These are phyloP conservation scores for Euphrasia confusa DNA, from an alignment of 257 asterid species.

Conservation along the genomic window DNA sequence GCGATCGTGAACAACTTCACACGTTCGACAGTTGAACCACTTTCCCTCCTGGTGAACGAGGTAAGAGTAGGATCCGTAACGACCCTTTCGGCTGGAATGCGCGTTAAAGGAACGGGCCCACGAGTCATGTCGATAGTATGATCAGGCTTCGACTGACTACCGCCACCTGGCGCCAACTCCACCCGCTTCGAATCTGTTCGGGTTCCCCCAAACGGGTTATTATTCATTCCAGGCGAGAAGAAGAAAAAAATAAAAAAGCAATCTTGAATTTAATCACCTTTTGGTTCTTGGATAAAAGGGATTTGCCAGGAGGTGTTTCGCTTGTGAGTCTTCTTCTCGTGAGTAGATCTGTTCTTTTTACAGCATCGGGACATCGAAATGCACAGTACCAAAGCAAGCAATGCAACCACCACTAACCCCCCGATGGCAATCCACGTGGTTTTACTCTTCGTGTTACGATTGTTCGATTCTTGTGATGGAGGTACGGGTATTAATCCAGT, in stretches of 20 bases:
- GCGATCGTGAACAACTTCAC: constrained; percentile 52
- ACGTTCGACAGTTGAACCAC: constrained; percentile 32
- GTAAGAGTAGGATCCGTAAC: constrained; percentile 55
- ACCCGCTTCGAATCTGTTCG: constrained; percentile 35
- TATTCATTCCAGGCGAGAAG: not conserved
- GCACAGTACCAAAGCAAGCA: constrained; percentile 46
- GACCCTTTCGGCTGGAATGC: constrained; percentile 56
- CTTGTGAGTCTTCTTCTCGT: constrained; percentile 32
- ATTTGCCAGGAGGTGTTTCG: constrained; percentile 34
- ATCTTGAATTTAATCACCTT: not conserved
- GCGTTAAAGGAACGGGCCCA: constrained; percentile 52
- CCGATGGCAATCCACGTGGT: constrained; percentile 47
- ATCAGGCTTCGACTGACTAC: constrained; percentile 33
- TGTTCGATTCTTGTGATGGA: constrained; percentile 30
- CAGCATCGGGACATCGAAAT: constrained; percentile 43
- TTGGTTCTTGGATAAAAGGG: constrained; percentile 25
- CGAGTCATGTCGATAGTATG: constrained; percentile 47
- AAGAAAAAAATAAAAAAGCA: not conserved
- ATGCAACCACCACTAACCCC: constrained; percentile 39
- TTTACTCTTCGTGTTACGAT: constrained; percentile 25
- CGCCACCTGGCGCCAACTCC: constrained; percentile 35
- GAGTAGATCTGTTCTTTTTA: constrained; percentile 28
- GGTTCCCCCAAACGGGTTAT: not conserved
- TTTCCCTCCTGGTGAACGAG: constrained; percentile 33
- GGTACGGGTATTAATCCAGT: constrained; percentile 3